Conservation (phyloP, 2,329 filamentous ascomycete genomes). For the Ascochyta rabiei region DNA sequence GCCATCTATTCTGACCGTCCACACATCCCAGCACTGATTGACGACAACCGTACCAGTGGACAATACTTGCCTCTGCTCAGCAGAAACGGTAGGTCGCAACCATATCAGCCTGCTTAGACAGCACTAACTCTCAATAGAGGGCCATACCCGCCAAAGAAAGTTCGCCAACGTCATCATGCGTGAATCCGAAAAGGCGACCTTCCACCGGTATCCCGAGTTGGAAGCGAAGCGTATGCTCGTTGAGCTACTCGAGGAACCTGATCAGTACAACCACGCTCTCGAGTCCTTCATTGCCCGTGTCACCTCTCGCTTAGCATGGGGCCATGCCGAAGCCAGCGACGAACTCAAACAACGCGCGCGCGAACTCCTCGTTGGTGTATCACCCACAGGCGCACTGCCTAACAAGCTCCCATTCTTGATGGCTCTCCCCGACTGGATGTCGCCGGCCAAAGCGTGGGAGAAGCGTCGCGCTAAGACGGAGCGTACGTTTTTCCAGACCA, state of each 20-base stretch:
- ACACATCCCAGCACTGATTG: constrained; percentile 52
- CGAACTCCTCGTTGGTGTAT: constrained; percentile 54
- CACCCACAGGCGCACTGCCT: constrained; percentile 52
- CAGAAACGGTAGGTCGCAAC: constrained; percentile 47
- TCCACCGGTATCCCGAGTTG: constrained; percentile 53
- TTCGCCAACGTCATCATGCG: constrained; percentile 56
- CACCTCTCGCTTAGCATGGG: constrained; percentile 56
- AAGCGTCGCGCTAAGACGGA: constrained; percentile 51
- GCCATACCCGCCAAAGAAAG: constrained; percentile 52
- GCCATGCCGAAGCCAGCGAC: constrained; percentile 51
- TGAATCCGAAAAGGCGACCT: constrained; percentile 48
- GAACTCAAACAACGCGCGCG: constrained; percentile 56
- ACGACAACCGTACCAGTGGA: constrained; percentile 53
- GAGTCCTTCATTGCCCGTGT: constrained; percentile 55
- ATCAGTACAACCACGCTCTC: constrained; percentile 51
- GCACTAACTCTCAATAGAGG: constrained; percentile 39
- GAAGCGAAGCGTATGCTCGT: constrained; percentile 54
- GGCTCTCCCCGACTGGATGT: constrained; percentile 52
- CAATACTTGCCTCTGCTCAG: constrained; percentile 55
- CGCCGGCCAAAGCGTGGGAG: constrained; percentile 54
- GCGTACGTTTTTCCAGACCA: constrained; percentile 51
- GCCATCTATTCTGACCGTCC: constrained; percentile 56
- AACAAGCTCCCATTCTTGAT: constrained; percentile 56
- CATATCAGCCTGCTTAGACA: background rate
- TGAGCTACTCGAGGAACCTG: constrained; percentile 52